Evolutionary conservation across 116 monocot species (phyloP), one percentile per base, ranked within the genome.

Genomic region (Papilionanthe hybrid): DNA sequence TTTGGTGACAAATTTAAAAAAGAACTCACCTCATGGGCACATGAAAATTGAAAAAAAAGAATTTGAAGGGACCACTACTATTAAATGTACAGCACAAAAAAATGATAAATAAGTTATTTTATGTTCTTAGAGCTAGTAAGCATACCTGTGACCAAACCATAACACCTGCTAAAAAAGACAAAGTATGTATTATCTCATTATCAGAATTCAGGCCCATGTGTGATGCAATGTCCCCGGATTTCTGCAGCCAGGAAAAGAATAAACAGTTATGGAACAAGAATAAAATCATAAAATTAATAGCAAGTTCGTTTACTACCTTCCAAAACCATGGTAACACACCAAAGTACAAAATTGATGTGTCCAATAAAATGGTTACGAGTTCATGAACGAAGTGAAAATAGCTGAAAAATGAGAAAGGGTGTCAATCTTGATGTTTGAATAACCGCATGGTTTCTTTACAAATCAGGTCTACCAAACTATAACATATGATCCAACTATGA

Each of bases 61-160:
- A 13, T 37, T 3, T 69, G 15, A 32, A 9, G 44, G 12, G 2
- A 73, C 8, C n/a, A 43, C 41, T 73, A 73, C 32, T 37, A 37
- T 28, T 71, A 71, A 4, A 71, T 71, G 69, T 32, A 71, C 37
- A 37, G 37, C 69, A 71, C 9, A 71, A 7, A 71, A 15, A 71
- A 4, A 11, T 71, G 11, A 28, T 71, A 37, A 30, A 71, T 37
- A 32, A 71, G 37, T 71, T 32, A 17, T 30, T 71, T 71, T 7
- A 71, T 30, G 68, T 68, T 30, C 29, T 68, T 11, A 68, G 30
- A 68, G 29, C 30, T 32, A 68, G 5, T 30, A 73, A 41, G 43
- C 83, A 79, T 77, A 98, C 98, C 98, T 94, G 94, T 80, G 98
- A 94, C 98, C 94, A 94, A 63, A 98, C 84, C 90, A 93, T 91